These are phyloP conservation scores for Paramecium sonneborni DNA, from an alignment of 73 alveolate species.

Conservation along the genomic window DNA sequence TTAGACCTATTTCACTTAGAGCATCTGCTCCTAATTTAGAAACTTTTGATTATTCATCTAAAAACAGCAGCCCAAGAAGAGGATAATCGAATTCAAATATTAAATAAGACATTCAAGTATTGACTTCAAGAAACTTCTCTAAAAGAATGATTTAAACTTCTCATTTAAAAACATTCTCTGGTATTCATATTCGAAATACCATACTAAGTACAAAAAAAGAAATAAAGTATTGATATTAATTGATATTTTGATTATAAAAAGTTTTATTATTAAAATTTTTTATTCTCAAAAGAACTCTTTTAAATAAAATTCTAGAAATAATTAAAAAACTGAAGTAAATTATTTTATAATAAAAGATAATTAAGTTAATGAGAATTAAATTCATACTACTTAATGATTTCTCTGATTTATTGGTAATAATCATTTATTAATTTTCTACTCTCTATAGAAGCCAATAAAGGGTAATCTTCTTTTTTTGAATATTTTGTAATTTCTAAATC, in stretches of 20 bases:
- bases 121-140: not conserved
- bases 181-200: not conserved
- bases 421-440: too few species aligned
- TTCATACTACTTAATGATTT: too few species aligned
- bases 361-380: too few species aligned
- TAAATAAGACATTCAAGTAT: not conserved
- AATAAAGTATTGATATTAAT: not conserved
- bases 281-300: too few species aligned
- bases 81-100: not conserved
- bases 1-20: not conserved
- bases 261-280: too few species aligned
- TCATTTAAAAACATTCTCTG: not conserved
- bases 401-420: too few species aligned
- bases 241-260: not conserved
- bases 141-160: not conserved
- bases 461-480: too few species aligned
- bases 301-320: too few species aligned
- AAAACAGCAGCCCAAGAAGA: not conserved
- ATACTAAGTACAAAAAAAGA: not conserved
- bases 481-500: too few species aligned
- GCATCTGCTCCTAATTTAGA: conserved; percentile 18
- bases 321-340: too few species aligned
- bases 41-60: not conserved
- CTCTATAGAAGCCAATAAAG: too few species aligned
- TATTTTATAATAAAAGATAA: too few species aligned